These are phyloP conservation scores for Xylariaceae sp. DNA, from an alignment of 2,329 filamentous ascomycete genomes.

Conservation along the genomic window DNA sequence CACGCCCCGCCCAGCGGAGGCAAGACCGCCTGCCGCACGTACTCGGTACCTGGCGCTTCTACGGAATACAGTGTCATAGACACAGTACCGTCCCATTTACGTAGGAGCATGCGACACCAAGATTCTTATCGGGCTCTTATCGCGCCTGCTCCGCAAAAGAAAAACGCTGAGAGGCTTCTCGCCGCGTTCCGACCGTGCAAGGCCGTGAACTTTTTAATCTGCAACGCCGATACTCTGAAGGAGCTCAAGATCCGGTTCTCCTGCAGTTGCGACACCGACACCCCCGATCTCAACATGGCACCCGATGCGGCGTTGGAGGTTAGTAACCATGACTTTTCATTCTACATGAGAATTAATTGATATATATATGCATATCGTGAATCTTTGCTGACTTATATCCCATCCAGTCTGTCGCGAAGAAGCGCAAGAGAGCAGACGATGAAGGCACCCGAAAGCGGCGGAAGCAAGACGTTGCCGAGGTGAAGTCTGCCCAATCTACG, in stretches of 20 bases:
- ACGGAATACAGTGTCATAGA: too few species aligned
- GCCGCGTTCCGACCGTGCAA: neutral
- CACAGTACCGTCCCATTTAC: too few species aligned
- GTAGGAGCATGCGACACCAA: slow-evolving; percentile 9
- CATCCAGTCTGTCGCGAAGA: slow-evolving; percentile 36
- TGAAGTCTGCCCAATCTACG: slow-evolving; percentile 8
- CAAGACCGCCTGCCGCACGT: too few species aligned
- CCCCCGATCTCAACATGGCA: slow-evolving; percentile 24
- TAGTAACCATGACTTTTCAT: slow-evolving; percentile 8
- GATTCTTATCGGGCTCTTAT: slow-evolving; percentile 31
- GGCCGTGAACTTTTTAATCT: slow-evolving; percentile 23
- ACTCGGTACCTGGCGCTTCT: too few species aligned
- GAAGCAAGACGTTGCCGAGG: slow-evolving; percentile 30
- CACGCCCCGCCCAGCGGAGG: too few species aligned
- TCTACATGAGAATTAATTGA: neutral
- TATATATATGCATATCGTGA: neutral
- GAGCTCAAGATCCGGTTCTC: neutral
- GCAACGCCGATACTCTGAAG: slow-evolving; percentile 5
- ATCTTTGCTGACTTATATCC: slow-evolving; percentile 13
- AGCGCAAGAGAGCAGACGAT: slow-evolving; percentile 45
- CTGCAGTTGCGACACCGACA: slow-evolving; percentile 5
- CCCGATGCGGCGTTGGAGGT: slow-evolving; percentile 25
- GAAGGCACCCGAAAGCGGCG: slow-evolving; percentile 39
- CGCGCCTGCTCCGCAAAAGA: slow-evolving; percentile 20
- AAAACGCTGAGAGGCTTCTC: slow-evolving; percentile 18